These are phyloP conservation scores for Mycosphaerella sp. DNA, from an alignment of 2,329 filamentous ascomycete species.

Conservation along the genomic window DNA sequence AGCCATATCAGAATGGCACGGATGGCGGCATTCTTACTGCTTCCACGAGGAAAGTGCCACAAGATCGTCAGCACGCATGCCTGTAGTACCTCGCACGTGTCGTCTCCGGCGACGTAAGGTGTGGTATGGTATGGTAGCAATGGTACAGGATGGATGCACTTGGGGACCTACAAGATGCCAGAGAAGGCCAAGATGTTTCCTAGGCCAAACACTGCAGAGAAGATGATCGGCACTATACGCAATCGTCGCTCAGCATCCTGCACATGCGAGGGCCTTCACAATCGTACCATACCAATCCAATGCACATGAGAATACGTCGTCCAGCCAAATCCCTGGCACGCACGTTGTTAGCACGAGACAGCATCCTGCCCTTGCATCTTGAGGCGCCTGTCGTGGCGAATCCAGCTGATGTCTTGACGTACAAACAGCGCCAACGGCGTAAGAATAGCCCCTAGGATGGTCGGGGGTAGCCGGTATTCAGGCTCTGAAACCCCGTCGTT, in stretches of 20 bases:
- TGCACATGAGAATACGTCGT: slow-evolving; percentile 20
- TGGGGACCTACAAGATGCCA: slow-evolving; percentile 8
- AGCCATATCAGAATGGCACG: not conserved
- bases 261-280: slow-evolving; percentile 16
- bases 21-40: slow-evolving; percentile 1
- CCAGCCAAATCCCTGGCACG: slow-evolving; percentile 17
- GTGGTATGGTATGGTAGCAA: not conserved
- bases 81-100: not conserved
- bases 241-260: slow-evolving; percentile 12
- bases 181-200: slow-evolving; percentile 32
- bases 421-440: slow-evolving; percentile 72
- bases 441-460: slow-evolving; percentile 59
- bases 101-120: not conserved
- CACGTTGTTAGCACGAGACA: not conserved
- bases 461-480: slow-evolving; percentile 74
- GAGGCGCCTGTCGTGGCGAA: slow-evolving; percentile 22
- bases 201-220: slow-evolving; percentile 42
- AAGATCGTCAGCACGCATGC: not conserved
- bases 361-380: slow-evolving; percentile 8
- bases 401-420: slow-evolving; percentile 36
- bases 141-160: no score
- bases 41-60: slow-evolving; percentile 19
- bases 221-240: slow-evolving; percentile 45
- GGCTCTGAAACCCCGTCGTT: slow-evolving; percentile 63
- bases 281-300: slow-evolving; percentile 19